phyloP scores from a whole-genome alignment of 2,329 filamentous ascomycete species.

The Stachybotrys chlorohalonatus region DNA sequence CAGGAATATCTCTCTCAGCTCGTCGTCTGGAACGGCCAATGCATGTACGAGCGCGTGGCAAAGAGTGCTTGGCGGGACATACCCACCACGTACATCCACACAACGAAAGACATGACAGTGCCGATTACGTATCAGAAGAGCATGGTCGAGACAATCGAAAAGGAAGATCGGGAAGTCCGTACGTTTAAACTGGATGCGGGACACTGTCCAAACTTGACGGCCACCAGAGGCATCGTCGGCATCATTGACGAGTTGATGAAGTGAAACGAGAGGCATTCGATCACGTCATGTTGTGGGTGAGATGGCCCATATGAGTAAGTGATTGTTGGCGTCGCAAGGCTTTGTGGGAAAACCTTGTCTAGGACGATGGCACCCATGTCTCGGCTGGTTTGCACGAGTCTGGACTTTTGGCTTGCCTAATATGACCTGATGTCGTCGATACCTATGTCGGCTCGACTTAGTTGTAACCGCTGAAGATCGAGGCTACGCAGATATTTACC shows the following conservation, averaged over 20 bases:
- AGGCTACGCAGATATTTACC: no score
- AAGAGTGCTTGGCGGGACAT: constrained; percentile 1
- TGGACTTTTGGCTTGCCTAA: no score
- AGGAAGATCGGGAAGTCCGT: not conserved
- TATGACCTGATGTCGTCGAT: no score
- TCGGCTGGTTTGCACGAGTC: no score
- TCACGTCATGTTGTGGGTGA: not conserved
- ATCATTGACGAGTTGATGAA: not conserved
- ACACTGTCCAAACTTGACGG: constrained; percentile 2
- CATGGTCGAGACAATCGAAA: not conserved
- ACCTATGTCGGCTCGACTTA: no score
- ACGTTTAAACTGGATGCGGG: not conserved
- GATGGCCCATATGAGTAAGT: no score
- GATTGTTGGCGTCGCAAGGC: no score
- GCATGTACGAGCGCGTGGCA: constrained; percentile 1
- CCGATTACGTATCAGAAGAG: not conserved
- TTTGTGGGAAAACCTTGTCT: no score
- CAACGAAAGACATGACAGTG: not conserved
- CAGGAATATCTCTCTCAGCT: not conserved
- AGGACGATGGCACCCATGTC: no score
- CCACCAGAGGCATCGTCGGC: not conserved
- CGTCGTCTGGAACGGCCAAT: constrained; percentile 1
- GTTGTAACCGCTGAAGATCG: no score
- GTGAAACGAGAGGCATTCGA: not conserved
- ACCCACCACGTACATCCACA: not conserved